These are phyloP conservation scores for Salix koriyanagi DNA, from an alignment of 345 rosid genomes.

Conservation along the genomic window DNA sequence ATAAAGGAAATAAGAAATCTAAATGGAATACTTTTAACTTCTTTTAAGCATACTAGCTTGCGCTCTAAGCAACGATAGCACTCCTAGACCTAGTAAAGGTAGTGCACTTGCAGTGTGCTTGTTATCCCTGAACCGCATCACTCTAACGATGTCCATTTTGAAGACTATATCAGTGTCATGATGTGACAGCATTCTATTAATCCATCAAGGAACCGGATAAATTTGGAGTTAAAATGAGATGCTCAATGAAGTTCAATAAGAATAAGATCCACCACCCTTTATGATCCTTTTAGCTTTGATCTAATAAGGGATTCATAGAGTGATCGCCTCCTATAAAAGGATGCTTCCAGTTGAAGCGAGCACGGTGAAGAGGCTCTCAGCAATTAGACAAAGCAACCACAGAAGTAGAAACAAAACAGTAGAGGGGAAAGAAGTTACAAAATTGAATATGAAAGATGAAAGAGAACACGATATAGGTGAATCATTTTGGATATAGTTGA, in stretches of 20 bases:
- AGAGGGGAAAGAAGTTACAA: neutral
- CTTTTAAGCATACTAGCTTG: neutral
- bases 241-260: too few relatives aligned
- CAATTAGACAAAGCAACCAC: neutral
- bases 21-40: neutral
- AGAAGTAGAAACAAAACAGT: neutral
- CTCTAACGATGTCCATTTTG: neutral
- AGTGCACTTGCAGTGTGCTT: neutral
- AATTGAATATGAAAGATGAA: neutral
- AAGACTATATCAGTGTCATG: neutral
- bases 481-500: neutral
- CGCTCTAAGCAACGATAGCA: neutral
- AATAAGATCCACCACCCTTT: neutral
- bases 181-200: neutral
- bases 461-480: neutral
- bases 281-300: neutral
- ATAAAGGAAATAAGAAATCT: neutral
- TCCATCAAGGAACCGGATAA: neutral
- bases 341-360: neutral
- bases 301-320: neutral
- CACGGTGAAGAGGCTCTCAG: neutral
- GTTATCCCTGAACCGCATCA: neutral
- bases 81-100: neutral
- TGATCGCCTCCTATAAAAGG: neutral
- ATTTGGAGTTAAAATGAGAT: too few relatives aligned